phyloP scores from a whole-genome alignment of 140 eudicot species.

The Ambrosia hybrid region DNA sequence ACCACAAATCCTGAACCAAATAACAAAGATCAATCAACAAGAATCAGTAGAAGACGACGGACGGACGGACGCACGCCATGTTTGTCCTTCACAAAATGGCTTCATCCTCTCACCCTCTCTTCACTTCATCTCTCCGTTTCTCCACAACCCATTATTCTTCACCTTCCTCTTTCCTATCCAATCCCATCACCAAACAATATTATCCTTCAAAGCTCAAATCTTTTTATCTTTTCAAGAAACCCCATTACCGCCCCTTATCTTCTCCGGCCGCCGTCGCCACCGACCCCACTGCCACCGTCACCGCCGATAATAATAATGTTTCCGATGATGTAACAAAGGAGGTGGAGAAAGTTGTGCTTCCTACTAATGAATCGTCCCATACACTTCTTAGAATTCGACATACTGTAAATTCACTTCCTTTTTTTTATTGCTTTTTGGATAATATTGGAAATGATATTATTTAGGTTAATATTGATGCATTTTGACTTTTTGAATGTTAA shows the following conservation, averaged over 20 bases:
- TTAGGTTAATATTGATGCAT: slow-evolving; percentile 14
- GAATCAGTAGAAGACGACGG: not conserved
- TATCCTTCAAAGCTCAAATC: slow-evolving; percentile 14
- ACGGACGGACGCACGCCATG: slow-evolving; percentile 1
- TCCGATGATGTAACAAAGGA: slow-evolving; percentile 26
- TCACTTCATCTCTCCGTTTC: slow-evolving; percentile 38
- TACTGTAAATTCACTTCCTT: slow-evolving; percentile 43
- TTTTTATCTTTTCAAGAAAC: slow-evolving; percentile 27
- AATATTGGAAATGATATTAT: not conserved
- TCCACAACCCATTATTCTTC: slow-evolving; percentile 30
- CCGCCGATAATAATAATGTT: slow-evolving; percentile 11
- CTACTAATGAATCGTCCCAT: slow-evolving; percentile 71
- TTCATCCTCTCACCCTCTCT: slow-evolving; percentile 47
- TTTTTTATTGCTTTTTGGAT: not conserved
- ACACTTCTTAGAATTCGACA: slow-evolving; percentile 74
- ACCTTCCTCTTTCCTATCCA: slow-evolving; percentile 7
- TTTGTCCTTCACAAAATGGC: slow-evolving; percentile 44
- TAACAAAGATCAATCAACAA: slow-evolving; percentile 9
- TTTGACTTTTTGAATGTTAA: slow-evolving; percentile 30
- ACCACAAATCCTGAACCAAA: slow-evolving; percentile 34
- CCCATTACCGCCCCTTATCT: slow-evolving; percentile 24
- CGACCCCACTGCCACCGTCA: slow-evolving; percentile 26
- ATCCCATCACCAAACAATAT: slow-evolving; percentile 30
- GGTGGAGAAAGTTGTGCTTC: slow-evolving; percentile 52
- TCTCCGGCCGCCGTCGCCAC: slow-evolving; percentile 58